A percentile compares a stretch with the other conserved stretches of the same genome.
phyloP scores from a whole-genome alignment of 2,329 filamentous ascomycete species.

The Ophiocordyceps sinensis region DNA sequence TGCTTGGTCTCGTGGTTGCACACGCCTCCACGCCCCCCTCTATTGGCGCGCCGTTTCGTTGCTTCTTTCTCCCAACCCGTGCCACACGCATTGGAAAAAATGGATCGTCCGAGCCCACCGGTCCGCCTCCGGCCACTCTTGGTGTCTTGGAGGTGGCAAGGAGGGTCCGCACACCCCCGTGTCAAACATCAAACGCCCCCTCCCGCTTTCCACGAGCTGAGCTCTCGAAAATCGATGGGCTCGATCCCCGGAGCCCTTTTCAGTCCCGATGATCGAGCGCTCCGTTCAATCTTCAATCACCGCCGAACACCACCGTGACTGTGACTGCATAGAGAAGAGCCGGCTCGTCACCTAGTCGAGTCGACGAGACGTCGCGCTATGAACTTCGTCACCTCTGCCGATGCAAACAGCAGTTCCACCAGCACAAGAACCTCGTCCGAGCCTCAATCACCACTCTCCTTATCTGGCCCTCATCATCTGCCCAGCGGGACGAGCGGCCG shows the following conservation, averaged over 20 bases:
- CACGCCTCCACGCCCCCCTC: background rate
- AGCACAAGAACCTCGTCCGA: background rate
- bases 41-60: background rate
- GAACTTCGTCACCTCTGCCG: background rate
- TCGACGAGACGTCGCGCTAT: constrained; percentile 3
- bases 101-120: too few relatives aligned
- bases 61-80: too few relatives aligned
- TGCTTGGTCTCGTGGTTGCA: background rate
- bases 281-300: constrained; percentile 5
- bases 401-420: background rate
- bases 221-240: background rate
- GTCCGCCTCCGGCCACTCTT: background rate
- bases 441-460: background rate
- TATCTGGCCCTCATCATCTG: background rate
- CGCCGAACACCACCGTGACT: constrained; percentile 1
- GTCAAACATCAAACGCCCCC: background rate
- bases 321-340: background rate
- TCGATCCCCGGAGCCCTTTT: constrained; percentile 4
- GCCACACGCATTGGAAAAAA: too few relatives aligned
- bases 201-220: background rate
- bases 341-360: too few relatives aligned
- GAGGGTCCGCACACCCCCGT: background rate
- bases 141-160: too few relatives aligned
- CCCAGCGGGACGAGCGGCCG: background rate
- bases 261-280: constrained; percentile 6